Base-by-base conservation (phyloP, 164 flowering plant genomes). In the Vitis rupestris region DNA sequence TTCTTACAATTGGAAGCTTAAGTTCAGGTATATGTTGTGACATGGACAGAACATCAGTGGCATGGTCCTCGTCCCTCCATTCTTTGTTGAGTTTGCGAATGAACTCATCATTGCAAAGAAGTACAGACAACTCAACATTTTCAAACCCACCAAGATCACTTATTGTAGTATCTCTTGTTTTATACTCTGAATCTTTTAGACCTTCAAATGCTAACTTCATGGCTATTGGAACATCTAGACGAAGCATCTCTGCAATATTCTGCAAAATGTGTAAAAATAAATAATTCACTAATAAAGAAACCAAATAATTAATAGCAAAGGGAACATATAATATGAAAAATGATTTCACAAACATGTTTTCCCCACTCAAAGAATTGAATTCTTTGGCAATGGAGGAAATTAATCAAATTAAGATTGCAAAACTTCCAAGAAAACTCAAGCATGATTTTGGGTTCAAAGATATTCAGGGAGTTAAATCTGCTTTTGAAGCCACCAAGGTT, bases 21-120 rank as follows among this genome's bases (percentile, higher is more conserved):
- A 96, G 87, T 64, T 75, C 94, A 23, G 97, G 90, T 55, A 90
- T 79, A 80, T 93, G 99, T 66, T 92, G 91, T 12, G 99, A 91
- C 97, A 96, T 87, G 61, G 99, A 96, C 51, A 96, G 97, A 66
- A 96, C 99, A 88, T 96, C 98, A 49, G 99, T 96, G 14, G 99
- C 86, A 73, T 86, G 93, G 71, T 93, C 97, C 75, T 91, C 99
- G 69, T 86, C 91, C 76, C 99, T 88, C 99, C 99, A 96, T 31
- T 93, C 97, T 74, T 87, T 91, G 65, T 96, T 96, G 23, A 96
- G 94, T 56, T 90, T 80, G 29, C 87, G 76, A 72, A 96, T 93
- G 70, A 93, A 93, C 17, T 87, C 88, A 79, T 96, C 98, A 74
- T 96, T 92, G 74, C 99, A 93, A 61, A 96, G 90, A 73, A 96